Base-by-base conservation (phyloP, 495 filamentous ascomycete genomes). In the Neurospora cerealis region DNA sequence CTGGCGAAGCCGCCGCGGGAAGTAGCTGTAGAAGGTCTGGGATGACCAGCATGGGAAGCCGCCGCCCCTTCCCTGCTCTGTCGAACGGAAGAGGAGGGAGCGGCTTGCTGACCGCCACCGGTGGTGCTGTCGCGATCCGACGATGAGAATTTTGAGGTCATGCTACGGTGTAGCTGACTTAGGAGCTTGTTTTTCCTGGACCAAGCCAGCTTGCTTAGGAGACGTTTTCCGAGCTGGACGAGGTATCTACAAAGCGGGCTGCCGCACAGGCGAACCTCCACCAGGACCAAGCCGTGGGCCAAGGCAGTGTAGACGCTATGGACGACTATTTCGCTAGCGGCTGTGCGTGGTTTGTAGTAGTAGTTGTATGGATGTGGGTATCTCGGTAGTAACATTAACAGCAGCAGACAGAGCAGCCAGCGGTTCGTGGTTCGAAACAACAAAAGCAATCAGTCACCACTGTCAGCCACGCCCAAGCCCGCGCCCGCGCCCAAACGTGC, bases 191-290 rank as follows among this genome's bases (percentile, higher is more conserved):
- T 62, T 2, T 62, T 62, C 24, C 54, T 62, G 54, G 54, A 62
- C 54, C 54, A 62, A 62, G 28, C 54, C 54, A 62, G 54, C 54
- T 62, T 62, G 54, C 24, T 62, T 62, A 62, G 13, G 54, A 62
- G 54, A 32, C 24, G 24, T 8, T 62, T 32, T 17, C 54, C 17
- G 72, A 75, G 15, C 60, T 73, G 21, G 66, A 54, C 5, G 77
- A 78, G 44, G 70, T 73, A 39, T 69, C 72, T 28, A 36, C 69
- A 13, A 75, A 73, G 74, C 74, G 74, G n/a, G 39, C 72, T 4
- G 72, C 71, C 36, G 74, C 74, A 32, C 19, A 72, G 24, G 71
- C 71, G 8, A 75, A 69, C 24, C 54, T 62, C 24, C 24, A 62
- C 54, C 54, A 32, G 54, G 24, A 62, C 24, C 24, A 62, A 32